Evolutionary conservation across 78 protist genomes (phyloP).

Genomic region (Capsaspora owczarzaki): DNA sequence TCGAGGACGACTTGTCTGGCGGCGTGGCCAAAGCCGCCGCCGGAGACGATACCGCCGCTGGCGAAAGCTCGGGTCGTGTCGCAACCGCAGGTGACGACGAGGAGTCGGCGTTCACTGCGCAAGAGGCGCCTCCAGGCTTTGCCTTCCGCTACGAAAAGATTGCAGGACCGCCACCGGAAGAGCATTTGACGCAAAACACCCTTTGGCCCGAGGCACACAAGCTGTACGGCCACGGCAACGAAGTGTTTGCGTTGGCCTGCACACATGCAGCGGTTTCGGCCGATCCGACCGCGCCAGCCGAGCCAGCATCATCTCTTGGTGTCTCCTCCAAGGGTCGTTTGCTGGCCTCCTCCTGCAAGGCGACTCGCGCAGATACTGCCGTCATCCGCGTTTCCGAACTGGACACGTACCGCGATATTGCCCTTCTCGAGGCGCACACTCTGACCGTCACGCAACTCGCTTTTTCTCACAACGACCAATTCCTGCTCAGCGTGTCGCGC

Average conservation of each 20-base stretch:
- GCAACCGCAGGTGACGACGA: background rate
- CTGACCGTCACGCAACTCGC: background rate
- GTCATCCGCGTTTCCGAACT: background rate
- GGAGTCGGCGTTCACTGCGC: background rate
- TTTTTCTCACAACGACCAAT: background rate
- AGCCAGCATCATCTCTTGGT: background rate
- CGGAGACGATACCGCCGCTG: background rate
- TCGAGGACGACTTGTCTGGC: background rate
- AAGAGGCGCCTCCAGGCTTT: background rate
- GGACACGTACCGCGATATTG: background rate
- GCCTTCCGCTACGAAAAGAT: background rate
- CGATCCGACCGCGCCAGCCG: no score
- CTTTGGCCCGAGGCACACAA: slow-evolving; percentile 30
- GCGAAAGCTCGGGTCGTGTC: background rate
- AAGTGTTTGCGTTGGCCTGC: no score
- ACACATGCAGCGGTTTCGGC: no score
- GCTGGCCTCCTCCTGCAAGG: background rate
- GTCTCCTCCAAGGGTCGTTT: background rate
- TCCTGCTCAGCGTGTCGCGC: background rate
- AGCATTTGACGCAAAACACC: slow-evolving; percentile 24
- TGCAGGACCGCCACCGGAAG: slow-evolving; percentile 9
- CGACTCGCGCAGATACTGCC: background rate
- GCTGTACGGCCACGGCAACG: slow-evolving; percentile 27
- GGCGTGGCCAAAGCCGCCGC: background rate
- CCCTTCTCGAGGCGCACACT: background rate